Evolutionary conservation across 495 filamentous ascomycete species (phyloP).

Genomic region (Chaetomium fimeti): DNA sequence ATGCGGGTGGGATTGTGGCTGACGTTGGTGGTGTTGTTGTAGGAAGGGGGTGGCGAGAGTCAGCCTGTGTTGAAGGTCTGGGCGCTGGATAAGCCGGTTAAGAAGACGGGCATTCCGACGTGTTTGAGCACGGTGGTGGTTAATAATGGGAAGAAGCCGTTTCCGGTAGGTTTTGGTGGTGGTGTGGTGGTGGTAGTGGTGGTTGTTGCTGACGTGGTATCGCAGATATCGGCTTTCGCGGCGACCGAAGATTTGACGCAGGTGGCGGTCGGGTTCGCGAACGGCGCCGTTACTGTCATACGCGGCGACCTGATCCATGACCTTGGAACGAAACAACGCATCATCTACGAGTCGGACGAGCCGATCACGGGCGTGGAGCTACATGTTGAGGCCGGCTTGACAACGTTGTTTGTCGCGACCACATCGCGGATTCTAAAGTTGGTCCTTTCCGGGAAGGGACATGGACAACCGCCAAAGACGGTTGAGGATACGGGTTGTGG

Average conservation of each 20-base stretch:
- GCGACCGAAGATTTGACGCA: slow-evolving; percentile 83
- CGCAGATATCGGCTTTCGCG: slow-evolving; percentile 83
- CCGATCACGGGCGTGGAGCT: slow-evolving; percentile 90
- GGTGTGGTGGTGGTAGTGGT: background rate
- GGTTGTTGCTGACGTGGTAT: slow-evolving; percentile 14
- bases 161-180: slow-evolving; percentile 61
- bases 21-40: background rate
- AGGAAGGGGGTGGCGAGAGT: slow-evolving; percentile 23
- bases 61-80: slow-evolving; percentile 92
- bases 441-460: slow-evolving; percentile 78
- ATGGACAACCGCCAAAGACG: slow-evolving; percentile 82
- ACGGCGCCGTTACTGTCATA: slow-evolving; percentile 90
- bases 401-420: slow-evolving; percentile 86
- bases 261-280: slow-evolving; percentile 91
- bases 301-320: slow-evolving; percentile 94
- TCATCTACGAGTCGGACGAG: slow-evolving; percentile 95
- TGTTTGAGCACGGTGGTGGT: slow-evolving; percentile 82
- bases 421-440: slow-evolving; percentile 85
- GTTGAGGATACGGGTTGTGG: slow-evolving; percentile 87
- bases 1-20: slow-evolving; percentile 17
- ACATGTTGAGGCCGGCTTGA: slow-evolving; percentile 59
- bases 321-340: slow-evolving; percentile 90
- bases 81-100: slow-evolving; percentile 91
- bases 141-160: slow-evolving; percentile 88
- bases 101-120: slow-evolving; percentile 83